Evolutionary conservation across 768 basidiomycete species (phyloP).

Genomic region (Podaxis carcinomalis): DNA sequence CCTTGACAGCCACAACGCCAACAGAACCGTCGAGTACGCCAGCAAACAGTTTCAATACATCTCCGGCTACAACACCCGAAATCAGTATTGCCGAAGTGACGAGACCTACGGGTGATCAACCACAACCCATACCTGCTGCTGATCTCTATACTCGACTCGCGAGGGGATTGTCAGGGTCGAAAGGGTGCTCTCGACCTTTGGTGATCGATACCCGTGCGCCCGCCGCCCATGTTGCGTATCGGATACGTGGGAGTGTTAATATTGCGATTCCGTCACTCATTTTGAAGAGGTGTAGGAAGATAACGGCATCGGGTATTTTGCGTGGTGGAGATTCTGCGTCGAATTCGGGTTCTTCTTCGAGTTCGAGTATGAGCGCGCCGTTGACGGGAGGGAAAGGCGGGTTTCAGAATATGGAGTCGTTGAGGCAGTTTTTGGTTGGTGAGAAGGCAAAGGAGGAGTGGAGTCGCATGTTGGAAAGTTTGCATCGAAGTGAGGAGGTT

Average conservation of each 20-base stretch:
- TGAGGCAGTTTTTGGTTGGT: conserved; percentile 81
- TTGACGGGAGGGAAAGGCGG: conserved; percentile 37
- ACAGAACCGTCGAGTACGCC: neutral
- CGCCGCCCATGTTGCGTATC: conserved; percentile 57
- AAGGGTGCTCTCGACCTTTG: conserved; percentile 42
- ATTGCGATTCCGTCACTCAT: conserved; percentile 88
- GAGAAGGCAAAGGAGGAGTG: conserved; percentile 68
- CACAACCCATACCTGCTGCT: conserved; percentile 12
- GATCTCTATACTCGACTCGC: conserved; percentile 15
- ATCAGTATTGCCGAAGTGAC: neutral
- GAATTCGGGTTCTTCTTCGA: neutral
- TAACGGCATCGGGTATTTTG: conserved; percentile 18
- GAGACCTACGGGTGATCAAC: neutral
- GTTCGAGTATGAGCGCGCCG: neutral
- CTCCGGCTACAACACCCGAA: conserved; percentile 6
- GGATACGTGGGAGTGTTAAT: conserved; percentile 70
- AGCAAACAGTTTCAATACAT: conserved; percentile 1
- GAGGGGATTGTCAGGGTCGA: conserved; percentile 25
- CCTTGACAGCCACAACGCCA: neutral
- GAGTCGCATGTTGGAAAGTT: conserved; percentile 21
- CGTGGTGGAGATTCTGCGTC: neutral
- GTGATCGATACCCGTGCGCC: conserved; percentile 82
- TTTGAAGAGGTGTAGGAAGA: conserved; percentile 77
- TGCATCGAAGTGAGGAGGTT: conserved; percentile 24
- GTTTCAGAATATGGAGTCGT: conserved; percentile 59